phyloP scores from a whole-genome alignment of 352 stramenopile species.

The Globisporangium cylindrosporum region DNA sequence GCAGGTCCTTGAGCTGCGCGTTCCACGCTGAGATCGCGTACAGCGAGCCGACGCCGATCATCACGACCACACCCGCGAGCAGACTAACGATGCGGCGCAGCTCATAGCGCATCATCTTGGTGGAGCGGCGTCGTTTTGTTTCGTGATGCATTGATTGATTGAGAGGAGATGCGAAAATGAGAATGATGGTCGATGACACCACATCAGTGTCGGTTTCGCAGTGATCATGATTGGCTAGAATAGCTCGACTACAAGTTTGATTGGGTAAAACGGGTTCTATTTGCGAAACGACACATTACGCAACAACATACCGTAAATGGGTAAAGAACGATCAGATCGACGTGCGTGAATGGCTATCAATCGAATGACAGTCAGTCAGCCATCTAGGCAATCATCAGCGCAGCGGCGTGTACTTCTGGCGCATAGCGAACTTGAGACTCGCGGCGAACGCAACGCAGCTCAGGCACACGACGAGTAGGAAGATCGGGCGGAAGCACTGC shows the following conservation, averaged over 20 bases:
- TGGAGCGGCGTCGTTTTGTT: neutral
- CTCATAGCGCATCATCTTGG: conserved; percentile 13
- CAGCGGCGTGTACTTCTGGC: conserved; percentile 27
- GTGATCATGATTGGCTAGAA: neutral
- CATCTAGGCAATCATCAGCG: neutral
- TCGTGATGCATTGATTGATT: neutral
- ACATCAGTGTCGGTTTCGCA: neutral
- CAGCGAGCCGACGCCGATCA: conserved; percentile 71
- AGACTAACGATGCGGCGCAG: conserved; percentile 42
- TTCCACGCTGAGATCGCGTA: conserved; percentile 86
- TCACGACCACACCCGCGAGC: conserved; percentile 54
- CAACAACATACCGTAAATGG: neutral
- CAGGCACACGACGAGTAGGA: conserved; percentile 50
- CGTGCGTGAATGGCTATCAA: neutral
- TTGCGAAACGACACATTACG: neutral
- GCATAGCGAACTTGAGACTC: conserved; percentile 49
- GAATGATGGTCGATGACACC: neutral
- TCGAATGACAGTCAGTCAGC: neutral
- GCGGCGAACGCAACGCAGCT: conserved; percentile 47
- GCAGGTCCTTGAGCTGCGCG: conserved; percentile 69
- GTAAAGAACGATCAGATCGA: neutral
- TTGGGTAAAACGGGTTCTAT: neutral
- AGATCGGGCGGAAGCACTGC: conserved; percentile 63
- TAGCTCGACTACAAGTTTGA: neutral
- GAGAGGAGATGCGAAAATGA: neutral